These are phyloP conservation scores for Tetratostichococcus sp. DNA, from an alignment of 139 green algal species.

Conservation along the genomic window DNA sequence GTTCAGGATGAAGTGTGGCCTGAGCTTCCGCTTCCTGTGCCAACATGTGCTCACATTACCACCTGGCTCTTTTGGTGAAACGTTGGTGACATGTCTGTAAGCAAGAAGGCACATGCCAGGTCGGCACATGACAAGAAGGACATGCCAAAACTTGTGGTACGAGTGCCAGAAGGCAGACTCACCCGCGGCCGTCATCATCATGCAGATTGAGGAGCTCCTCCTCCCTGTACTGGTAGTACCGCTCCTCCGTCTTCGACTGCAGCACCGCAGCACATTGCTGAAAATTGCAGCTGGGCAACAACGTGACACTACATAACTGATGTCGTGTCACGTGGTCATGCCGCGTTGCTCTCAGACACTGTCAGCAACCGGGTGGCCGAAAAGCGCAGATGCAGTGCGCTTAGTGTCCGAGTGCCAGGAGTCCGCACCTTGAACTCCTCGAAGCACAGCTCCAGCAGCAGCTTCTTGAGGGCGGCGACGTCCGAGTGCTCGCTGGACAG, in stretches of 20 bases:
- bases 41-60: neutral
- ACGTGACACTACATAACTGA: no score
- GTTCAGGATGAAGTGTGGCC: neutral
- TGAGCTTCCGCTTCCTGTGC: neutral
- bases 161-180: no score
- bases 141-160: no score
- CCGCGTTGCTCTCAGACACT: no score
- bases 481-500: constrained; percentile 38
- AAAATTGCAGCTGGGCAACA: neutral
- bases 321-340: no score
- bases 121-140: no score
- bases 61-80: no score
- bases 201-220: constrained; percentile 13
- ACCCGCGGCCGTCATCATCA: constrained; percentile 23
- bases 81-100: no score
- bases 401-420: no score
- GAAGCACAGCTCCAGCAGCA: constrained; percentile 36
- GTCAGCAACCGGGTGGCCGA: no score
- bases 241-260: constrained; percentile 27
- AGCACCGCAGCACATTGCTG: neutral
- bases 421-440: constrained; percentile 21
- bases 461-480: constrained; percentile 33
- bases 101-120: no score
- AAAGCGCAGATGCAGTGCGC: no score
- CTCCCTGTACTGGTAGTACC: constrained; percentile 36